phyloP scores from a whole-genome alignment of 768 basidiomycete species.

The Trametes cingulata region DNA sequence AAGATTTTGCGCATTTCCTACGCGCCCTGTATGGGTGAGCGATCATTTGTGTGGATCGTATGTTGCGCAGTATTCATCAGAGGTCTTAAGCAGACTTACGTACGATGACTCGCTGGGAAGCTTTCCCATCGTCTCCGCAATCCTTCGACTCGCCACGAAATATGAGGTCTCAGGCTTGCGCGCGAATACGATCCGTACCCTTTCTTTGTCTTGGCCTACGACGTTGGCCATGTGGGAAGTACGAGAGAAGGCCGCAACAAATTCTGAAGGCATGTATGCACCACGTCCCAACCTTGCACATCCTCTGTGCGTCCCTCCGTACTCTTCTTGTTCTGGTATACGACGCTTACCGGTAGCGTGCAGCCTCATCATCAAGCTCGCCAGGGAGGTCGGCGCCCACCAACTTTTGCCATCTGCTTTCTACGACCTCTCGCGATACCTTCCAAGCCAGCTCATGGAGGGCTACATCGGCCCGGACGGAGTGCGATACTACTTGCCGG shows the following conservation, averaged over 20 bases:
- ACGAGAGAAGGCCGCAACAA: constrained; percentile 60
- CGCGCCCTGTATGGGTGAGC: constrained; percentile 57
- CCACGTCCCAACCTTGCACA: constrained; percentile 60
- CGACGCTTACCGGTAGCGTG: background rate
- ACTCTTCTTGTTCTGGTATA: constrained; percentile 2
- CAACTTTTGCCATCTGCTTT: constrained; percentile 74
- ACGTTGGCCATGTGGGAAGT: constrained; percentile 66
- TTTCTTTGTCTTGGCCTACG: constrained; percentile 59
- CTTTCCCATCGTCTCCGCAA: constrained; percentile 53
- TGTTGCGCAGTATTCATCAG: background rate
- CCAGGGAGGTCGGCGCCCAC: constrained; percentile 52
- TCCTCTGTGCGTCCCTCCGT: constrained; percentile 55
- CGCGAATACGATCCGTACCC: constrained; percentile 52
- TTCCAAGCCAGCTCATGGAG: constrained; percentile 59
- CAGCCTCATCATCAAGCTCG: constrained; percentile 69
- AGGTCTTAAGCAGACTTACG: background rate
- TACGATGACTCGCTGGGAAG: constrained; percentile 28
- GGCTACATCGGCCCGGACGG: constrained; percentile 46
- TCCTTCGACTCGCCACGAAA: constrained; percentile 64
- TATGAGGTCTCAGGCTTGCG: constrained; percentile 63
- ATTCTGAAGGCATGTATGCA: constrained; percentile 50
- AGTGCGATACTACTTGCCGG: constrained; percentile 44
- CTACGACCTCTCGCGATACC: constrained; percentile 74
- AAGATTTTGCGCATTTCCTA: constrained; percentile 60
- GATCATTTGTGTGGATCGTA: no score